These are phyloP conservation scores for Solanum hybrid DNA, from an alignment of 305 asterid species.

Conservation along the genomic window DNA sequence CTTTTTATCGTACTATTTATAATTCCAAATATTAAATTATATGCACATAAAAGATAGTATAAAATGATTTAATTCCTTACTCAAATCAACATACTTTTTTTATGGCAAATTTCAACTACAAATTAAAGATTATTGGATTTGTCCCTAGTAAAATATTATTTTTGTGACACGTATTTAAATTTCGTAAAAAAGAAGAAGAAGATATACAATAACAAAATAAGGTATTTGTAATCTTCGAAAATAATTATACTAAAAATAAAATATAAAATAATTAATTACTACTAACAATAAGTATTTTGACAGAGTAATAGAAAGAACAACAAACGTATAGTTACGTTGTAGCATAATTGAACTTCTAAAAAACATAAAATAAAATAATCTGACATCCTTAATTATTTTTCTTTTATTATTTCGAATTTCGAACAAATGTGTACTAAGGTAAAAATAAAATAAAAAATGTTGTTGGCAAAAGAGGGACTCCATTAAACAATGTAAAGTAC, in stretches of 20 bases:
- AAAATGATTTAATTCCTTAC: background rate
- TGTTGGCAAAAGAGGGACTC: background rate
- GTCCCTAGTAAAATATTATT: background rate
- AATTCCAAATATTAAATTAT: background rate
- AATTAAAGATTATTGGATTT: background rate
- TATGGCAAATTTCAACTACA: background rate
- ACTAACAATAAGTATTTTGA: background rate
- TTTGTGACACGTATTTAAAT: background rate
- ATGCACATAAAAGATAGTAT: background rate
- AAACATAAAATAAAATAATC: background rate
- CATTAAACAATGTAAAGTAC: background rate
- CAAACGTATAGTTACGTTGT: background rate
- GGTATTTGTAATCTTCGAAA: background rate
- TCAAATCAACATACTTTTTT: background rate
- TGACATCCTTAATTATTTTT: background rate
- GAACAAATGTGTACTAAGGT: background rate
- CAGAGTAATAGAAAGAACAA: background rate
- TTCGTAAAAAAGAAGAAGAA: no score
- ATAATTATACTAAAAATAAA: no score
- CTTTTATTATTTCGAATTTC: background rate
- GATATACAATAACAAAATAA: no score
- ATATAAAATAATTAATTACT: no score
- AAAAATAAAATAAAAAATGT: background rate
- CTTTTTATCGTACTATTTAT: background rate
- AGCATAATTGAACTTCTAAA: background rate